These are phyloP conservation scores for Pluteus cervinus DNA, from an alignment of 768 basidiomycete genomes.

Conservation along the genomic window DNA sequence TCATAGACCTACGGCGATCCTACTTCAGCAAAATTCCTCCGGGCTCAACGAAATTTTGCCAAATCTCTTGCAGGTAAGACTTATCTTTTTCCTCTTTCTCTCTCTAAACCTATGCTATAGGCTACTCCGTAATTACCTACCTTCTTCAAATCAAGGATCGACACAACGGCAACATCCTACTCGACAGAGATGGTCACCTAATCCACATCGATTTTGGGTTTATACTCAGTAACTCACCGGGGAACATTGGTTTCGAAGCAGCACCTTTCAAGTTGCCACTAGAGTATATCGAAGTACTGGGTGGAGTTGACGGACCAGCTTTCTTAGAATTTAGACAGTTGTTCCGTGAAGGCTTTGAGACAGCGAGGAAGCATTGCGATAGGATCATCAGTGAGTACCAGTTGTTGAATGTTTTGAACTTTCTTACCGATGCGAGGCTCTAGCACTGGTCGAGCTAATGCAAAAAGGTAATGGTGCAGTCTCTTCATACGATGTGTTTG, in stretches of 20 bases:
- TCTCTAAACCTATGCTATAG: slow-evolving; percentile 27
- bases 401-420: background rate
- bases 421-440: slow-evolving; percentile 7
- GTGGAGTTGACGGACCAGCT: slow-evolving; percentile 70
- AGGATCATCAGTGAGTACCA: slow-evolving; percentile 89
- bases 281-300: slow-evolving; percentile 95
- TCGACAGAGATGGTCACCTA: slow-evolving; percentile 92
- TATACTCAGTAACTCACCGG: slow-evolving; percentile 94
- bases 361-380: slow-evolving; percentile 92
- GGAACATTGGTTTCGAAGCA: slow-evolving; percentile 98
- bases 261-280: slow-evolving; percentile 95
- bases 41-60: slow-evolving; percentile 92
- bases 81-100: background rate
- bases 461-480: slow-evolving; percentile 65
- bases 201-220: slow-evolving; percentile 99
- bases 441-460: slow-evolving; percentile 88
- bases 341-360: slow-evolving; percentile 92
- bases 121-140: slow-evolving; percentile 94
- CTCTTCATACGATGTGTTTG: slow-evolving; percentile 3
- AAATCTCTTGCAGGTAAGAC: slow-evolving; percentile 76
- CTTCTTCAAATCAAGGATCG: slow-evolving; percentile 97
- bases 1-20: slow-evolving; percentile 84
- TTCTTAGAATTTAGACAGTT: slow-evolving; percentile 81
- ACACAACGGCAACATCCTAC: slow-evolving; percentile 96
- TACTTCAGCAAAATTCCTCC: slow-evolving; percentile 77